Conservation (phyloP, 2,329 filamentous ascomycete genomes). For the Penicillium sp. region DNA sequence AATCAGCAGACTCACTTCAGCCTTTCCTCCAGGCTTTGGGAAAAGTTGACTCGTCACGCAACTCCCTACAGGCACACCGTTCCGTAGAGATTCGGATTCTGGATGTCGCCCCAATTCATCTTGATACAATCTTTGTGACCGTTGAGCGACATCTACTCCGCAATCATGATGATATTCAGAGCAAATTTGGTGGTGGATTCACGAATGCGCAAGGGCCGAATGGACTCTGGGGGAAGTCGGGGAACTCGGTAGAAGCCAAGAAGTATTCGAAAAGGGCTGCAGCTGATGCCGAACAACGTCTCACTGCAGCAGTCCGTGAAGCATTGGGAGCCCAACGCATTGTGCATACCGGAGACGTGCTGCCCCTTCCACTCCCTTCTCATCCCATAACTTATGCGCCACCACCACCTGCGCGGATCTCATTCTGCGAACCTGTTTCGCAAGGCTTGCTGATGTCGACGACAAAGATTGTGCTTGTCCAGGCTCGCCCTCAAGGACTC, state of each 20-base stretch:
- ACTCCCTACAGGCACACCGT: conserved; percentile 68
- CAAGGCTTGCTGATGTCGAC: conserved; percentile 75
- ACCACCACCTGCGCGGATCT: conserved; percentile 79
- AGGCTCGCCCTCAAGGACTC: conserved; percentile 50
- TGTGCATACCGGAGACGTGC: conserved; percentile 77
- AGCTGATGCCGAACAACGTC: conserved; percentile 53
- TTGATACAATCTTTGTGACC: conserved; percentile 84
- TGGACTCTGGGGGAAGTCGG: conserved; percentile 38
- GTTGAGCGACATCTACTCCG: conserved; percentile 77
- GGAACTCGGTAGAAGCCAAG: conserved; percentile 31
- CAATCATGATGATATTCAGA: conserved; percentile 78
- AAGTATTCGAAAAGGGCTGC: conserved; percentile 36
- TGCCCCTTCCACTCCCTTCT: conserved; percentile 71
- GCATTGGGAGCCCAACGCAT: conserved; percentile 71
- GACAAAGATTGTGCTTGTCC: conserved; percentile 76
- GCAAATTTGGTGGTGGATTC: conserved; percentile 71
- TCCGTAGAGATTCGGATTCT: conserved; percentile 81
- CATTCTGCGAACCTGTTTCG: conserved; percentile 89
- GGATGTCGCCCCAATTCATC: conserved; percentile 72
- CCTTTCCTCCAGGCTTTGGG: conserved; percentile 73
- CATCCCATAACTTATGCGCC: conserved; percentile 85
- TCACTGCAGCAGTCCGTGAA: conserved; percentile 67
- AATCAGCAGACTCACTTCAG: conserved; percentile 73
- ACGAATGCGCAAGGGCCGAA: conserved; percentile 39
- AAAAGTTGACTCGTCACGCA: conserved; percentile 70